Percentiles rank a stretch among this genome's conserved stretches.
Evolutionary conservation across 352 stramenopile genomes (phyloP).

Genomic region (Pythium apleroticum): DNA sequence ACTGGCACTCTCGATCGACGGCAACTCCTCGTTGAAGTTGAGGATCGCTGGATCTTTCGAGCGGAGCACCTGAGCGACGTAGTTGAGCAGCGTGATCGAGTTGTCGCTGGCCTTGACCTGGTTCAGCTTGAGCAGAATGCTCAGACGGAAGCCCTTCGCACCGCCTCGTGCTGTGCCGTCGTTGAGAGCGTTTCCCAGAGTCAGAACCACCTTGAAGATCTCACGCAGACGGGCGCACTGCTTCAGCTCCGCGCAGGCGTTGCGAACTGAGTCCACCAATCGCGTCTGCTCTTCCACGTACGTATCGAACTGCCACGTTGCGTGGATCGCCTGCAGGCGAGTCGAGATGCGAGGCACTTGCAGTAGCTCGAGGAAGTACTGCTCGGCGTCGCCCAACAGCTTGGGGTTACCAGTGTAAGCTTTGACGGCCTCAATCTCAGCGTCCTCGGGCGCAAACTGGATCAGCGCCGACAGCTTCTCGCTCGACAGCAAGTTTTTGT

Average conservation of each 20-base stretch:
- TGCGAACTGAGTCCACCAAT: slow-evolving; percentile 80
- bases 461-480: slow-evolving; percentile 73
- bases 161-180: slow-evolving; percentile 80
- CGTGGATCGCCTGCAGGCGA: slow-evolving; percentile 74
- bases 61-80: slow-evolving; percentile 68
- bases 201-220: slow-evolving; percentile 83
- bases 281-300: slow-evolving; percentile 78
- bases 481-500: slow-evolving; percentile 74
- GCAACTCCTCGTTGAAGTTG: slow-evolving; percentile 72
- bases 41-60: slow-evolving; percentile 66
- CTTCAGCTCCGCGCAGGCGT: slow-evolving; percentile 90
- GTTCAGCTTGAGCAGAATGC: slow-evolving; percentile 86
- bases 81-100: slow-evolving; percentile 82
- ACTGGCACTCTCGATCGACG: slow-evolving; percentile 74
- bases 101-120: slow-evolving; percentile 85
- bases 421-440: slow-evolving; percentile 65
- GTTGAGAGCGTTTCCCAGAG: slow-evolving; percentile 91
- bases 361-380: slow-evolving; percentile 79
- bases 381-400: slow-evolving; percentile 73
- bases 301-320: slow-evolving; percentile 82
- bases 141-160: slow-evolving; percentile 87
- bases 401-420: slow-evolving; percentile 69
- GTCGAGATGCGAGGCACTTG: slow-evolving; percentile 58
- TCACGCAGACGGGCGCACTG: slow-evolving; percentile 85
- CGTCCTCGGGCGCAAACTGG: slow-evolving; percentile 76